Percentiles rank a stretch among this genome's conserved stretches.
Conservation (phyloP, 23 red algal species). For the Gracilariopsis chorda region DNA sequence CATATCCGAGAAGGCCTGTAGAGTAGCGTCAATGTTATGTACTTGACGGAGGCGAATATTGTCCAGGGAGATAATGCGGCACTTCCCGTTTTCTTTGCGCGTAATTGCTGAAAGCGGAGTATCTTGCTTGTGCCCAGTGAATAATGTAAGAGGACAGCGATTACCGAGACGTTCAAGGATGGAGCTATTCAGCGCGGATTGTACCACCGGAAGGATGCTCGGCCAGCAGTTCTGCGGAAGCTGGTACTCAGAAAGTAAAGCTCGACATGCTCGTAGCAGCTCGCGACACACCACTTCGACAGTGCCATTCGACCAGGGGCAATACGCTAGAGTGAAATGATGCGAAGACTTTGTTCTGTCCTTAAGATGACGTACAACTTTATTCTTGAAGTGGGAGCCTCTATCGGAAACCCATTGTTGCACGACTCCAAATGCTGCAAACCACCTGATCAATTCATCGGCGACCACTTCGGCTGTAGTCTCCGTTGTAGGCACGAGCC, state of each 20-base stretch:
- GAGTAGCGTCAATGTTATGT: too few relatives aligned
- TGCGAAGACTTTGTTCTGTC: not conserved
- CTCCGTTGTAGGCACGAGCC: not conserved
- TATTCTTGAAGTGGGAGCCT: slow-evolving; percentile 30
- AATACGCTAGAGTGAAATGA: slow-evolving; percentile 44
- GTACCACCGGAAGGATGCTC: not conserved
- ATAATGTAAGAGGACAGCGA: not conserved
- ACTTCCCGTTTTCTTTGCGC: not conserved
- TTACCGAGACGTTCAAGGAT: not conserved
- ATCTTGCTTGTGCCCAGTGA: not conserved
- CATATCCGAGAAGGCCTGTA: not conserved
- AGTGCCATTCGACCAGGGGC: slow-evolving; percentile 32
- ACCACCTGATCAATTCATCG: not conserved
- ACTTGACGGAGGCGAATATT: not conserved
- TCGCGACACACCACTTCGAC: slow-evolving; percentile 11
- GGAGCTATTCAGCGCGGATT: slow-evolving; percentile 8
- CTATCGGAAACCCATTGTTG: not conserved
- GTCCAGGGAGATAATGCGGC: not conserved
- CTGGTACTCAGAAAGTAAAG: not conserved
- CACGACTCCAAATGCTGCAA: not conserved
- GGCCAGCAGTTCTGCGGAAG: not conserved
- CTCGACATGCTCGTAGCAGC: not conserved
- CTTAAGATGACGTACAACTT: not conserved
- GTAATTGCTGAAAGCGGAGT: not conserved
- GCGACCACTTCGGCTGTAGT: not conserved